A percentile compares a stretch with the other conserved stretches of the same genome.
Evolutionary conservation across 768 basidiomycete genomes (phyloP).

Genomic region (Russula earlei): DNA sequence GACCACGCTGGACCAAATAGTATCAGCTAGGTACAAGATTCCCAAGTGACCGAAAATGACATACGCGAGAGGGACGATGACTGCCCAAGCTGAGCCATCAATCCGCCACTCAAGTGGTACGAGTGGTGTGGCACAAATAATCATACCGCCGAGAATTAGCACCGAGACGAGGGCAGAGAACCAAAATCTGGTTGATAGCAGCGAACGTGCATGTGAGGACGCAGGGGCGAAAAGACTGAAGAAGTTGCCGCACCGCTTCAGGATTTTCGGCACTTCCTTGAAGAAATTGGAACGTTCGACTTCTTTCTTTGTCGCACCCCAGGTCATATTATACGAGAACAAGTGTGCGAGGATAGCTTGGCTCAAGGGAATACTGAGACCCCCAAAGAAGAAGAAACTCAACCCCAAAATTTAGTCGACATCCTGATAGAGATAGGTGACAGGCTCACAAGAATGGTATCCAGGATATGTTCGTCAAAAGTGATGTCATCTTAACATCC

Average conservation of each 20-base stretch:
- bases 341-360: constrained; percentile 57
- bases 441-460: constrained; percentile 34
- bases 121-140: constrained; percentile 41
- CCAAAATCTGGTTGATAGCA: constrained; percentile 40
- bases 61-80: constrained; percentile 65
- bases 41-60: constrained; percentile 24
- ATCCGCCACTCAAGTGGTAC: constrained; percentile 62
- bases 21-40: neutral
- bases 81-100: constrained; percentile 53
- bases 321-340: constrained; percentile 70
- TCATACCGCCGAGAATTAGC: constrained; percentile 43
- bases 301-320: constrained; percentile 76
- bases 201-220: neutral
- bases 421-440: neutral
- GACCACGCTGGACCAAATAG: constrained; percentile 36
- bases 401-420: neutral
- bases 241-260: constrained; percentile 38
- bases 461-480: constrained; percentile 30
- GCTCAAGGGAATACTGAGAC: constrained; percentile 60
- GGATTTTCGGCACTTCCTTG: constrained; percentile 79
- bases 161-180: constrained; percentile 48
- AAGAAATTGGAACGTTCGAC: constrained; percentile 87
- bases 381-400: constrained; percentile 75
- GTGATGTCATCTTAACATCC: constrained; percentile 20
- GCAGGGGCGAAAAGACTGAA: neutral